A percentile compares a stretch with the other conserved stretches of the same genome.
Conservation (phyloP, 352 stramenopile genomes). For the Pythium aristosporum region DNA sequence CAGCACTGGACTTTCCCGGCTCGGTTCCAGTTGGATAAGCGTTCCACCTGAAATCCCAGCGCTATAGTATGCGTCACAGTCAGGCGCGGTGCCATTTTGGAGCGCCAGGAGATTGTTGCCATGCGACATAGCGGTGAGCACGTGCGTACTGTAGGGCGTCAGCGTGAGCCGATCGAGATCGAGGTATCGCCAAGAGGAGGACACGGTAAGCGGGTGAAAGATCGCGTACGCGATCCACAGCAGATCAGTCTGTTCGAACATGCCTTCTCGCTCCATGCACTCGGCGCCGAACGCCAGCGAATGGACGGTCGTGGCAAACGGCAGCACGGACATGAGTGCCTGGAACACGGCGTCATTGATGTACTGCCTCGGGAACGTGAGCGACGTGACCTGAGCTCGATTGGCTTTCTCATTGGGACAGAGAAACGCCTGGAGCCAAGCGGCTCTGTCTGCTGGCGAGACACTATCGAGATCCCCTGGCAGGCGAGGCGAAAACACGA, state of each 20-base stretch:
- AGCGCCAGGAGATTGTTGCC: not conserved
- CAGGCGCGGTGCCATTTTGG: not conserved
- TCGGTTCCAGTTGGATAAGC: not conserved
- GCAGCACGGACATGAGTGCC: not conserved
- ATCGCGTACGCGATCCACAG: not conserved
- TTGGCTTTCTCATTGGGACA: not conserved
- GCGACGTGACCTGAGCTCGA: not conserved
- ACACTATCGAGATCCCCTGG: not conserved
- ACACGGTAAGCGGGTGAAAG: not conserved
- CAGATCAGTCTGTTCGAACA: not conserved
- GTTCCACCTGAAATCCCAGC: not conserved
- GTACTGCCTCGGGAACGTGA: not conserved
- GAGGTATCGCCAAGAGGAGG: not conserved
- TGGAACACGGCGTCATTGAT: not conserved
- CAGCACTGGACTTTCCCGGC: not conserved
- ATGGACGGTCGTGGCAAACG: not conserved
- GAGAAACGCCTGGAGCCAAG: not conserved
- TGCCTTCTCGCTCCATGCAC: not conserved
- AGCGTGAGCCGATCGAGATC: not conserved
- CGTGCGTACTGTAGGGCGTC: not conserved
- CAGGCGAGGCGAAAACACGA: not conserved
- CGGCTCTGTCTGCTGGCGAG: not conserved
- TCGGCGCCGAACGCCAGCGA: not conserved
- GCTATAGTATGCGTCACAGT: not conserved
- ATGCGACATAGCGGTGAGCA: not conserved